Conservation (phyloP, 371 early-diverging fungal genomes). For the Conidiobolus incongruus region DNA sequence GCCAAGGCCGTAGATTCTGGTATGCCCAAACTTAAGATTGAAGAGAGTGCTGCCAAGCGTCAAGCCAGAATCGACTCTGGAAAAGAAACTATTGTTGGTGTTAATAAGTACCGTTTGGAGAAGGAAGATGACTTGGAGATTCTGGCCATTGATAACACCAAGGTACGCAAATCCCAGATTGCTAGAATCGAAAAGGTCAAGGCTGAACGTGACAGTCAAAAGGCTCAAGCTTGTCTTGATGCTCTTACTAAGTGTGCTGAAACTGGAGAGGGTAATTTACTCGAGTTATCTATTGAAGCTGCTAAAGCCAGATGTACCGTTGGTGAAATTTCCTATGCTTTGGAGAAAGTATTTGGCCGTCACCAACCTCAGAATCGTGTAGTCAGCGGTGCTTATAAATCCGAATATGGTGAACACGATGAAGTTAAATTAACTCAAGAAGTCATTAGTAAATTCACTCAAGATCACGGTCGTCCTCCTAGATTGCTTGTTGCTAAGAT, state of each 20-base stretch:
- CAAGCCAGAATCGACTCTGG: conserved; percentile 68
- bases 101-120: conserved; percentile 56
- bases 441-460: conserved; percentile 13
- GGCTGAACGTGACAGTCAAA: conserved; percentile 19
- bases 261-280: conserved; percentile 35
- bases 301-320: conserved; percentile 51
- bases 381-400: conserved; percentile 62
- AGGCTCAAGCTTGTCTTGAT: conserved; percentile 22
- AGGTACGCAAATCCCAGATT: conserved; percentile 37
- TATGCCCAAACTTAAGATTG: conserved; percentile 67
- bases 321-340: conserved; percentile 57
- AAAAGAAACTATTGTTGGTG: conserved; percentile 61
- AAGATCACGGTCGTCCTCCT: conserved; percentile 44
- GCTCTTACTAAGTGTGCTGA: conserved; percentile 37
- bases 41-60: conserved; percentile 62
- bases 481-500: conserved; percentile 68
- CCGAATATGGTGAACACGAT: conserved; percentile 37
- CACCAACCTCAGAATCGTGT: conserved; percentile 51
- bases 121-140: conserved; percentile 46
- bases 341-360: conserved; percentile 60
- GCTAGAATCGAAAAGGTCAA: conserved; percentile 26
- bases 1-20: conserved; percentile 69
- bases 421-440: conserved; percentile 36
- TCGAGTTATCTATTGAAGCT: conserved; percentile 34
- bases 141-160: conserved; percentile 50